Evolutionary conservation across 2,329 filamentous ascomycete genomes (phyloP), one percentile per base, ranked within the genome.

Genomic region (Cladophialophora yegresii): DNA sequence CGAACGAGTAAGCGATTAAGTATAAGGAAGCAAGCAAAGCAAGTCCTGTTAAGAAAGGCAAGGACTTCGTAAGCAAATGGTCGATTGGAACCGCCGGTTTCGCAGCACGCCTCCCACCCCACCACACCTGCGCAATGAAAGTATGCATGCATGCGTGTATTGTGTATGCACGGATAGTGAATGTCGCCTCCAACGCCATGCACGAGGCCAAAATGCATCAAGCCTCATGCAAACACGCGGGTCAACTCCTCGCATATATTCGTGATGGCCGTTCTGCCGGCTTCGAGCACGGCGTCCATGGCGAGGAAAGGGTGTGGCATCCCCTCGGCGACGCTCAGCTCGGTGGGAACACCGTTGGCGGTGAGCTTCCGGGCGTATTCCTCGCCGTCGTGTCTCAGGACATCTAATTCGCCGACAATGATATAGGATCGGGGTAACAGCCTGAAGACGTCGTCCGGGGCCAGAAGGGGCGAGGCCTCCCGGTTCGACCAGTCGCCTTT

Each of bases 241-340:
- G 40, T 43, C 50, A 71, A 54, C 9, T 59, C 63, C 2, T 78
- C 77, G 63, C 77, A 78, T 71, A 79, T 75, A 63, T 79, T 66
- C 0, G 79, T 82, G 63, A 86, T 84, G 0, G 83, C 81, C 61
- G 78, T 74, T 67, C 74, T 79, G 0, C 83, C 84, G 60, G 81
- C 83, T 62, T 83, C 78, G 54, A 86, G 71, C 1, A 77, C 83
- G 1, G 76, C 82, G 70, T 86, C 83, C 83, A 86, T 85, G 1
- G 82, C 83, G 58, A 85, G 75, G 71, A 86, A 86, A 0, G 83
- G 82, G 75, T 86, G 84, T 4, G 83, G 83, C 79, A 84, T 82
- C 0, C 83, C 82, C 69, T 80, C 77, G 79, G 84, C 82, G 22
- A 83, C 73, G 63, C 82, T 77, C 36, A 84, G 70, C 53, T 83